Evolutionary conservation across 176 grass and related monocot species (phyloP).

Genomic region (Elymus sibiricus): DNA sequence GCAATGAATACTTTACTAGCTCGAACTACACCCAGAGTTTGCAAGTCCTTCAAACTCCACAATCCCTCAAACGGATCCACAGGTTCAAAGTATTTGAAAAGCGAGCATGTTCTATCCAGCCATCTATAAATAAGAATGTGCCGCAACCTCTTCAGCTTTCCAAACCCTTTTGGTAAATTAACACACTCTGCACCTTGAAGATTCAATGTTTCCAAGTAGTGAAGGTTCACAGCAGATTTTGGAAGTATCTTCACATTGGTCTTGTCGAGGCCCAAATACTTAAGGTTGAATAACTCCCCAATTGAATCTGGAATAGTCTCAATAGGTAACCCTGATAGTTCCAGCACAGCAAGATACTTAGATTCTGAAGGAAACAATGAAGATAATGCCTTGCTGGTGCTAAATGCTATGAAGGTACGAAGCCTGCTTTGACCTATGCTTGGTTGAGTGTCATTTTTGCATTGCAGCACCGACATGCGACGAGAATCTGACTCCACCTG

Average conservation of each 20-base stretch:
- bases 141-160: slow-evolving; percentile 18
- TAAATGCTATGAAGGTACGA: slow-evolving; percentile 43
- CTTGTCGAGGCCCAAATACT: slow-evolving; percentile 29
- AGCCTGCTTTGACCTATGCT: neutral
- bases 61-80: neutral
- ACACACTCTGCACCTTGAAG: neutral
- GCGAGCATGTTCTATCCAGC: neutral
- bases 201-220: slow-evolving; percentile 46
- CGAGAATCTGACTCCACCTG: neutral
- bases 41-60: slow-evolving; percentile 2
- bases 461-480: slow-evolving; percentile 16
- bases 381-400: neutral
- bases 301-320: slow-evolving; percentile 26
- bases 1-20: neutral
- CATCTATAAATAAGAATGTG: slow-evolving; percentile 12
- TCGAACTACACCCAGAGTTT: neutral
- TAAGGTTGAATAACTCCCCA: slow-evolving; percentile 51
- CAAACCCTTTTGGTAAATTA: neutral
- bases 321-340: slow-evolving; percentile 24
- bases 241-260: slow-evolving; percentile 49
- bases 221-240: slow-evolving; percentile 29
- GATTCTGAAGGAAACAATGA: neutral
- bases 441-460: neutral
- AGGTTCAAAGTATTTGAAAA: neutral
- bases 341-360: slow-evolving; percentile 38